Percentiles rank a stretch among this genome's conserved stretches.
These are phyloP conservation scores for Metschnikowia colocasiae DNA, from an alignment of 805 yeast species.

Conservation along the genomic window DNA sequence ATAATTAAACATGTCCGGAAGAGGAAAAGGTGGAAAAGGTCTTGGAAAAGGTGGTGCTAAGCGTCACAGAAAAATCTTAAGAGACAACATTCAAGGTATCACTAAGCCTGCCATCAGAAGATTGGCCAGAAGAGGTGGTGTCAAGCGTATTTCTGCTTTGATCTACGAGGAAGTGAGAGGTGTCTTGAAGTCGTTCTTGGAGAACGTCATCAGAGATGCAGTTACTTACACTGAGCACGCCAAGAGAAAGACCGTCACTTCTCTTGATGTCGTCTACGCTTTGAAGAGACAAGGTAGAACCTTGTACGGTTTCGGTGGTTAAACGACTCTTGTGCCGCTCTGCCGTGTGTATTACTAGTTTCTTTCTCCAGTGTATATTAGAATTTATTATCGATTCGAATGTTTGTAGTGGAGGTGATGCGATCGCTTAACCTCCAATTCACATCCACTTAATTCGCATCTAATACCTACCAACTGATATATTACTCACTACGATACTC, in stretches of 20 bases:
- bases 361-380: slow-evolving; percentile 22
- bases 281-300: slow-evolving; percentile 99
- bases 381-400: slow-evolving; percentile 20
- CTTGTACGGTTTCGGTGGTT: slow-evolving; percentile 99
- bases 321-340: slow-evolving; percentile 9
- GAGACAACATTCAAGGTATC: slow-evolving; percentile 99
- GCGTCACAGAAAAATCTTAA: slow-evolving; percentile 98
- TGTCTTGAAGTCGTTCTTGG: slow-evolving; percentile 92
- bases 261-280: slow-evolving; percentile 97
- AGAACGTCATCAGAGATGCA: slow-evolving; percentile 97
- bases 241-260: slow-evolving; percentile 99
- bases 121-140: slow-evolving; percentile 99
- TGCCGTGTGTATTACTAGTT: slow-evolving; percentile 21
- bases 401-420: background rate
- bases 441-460: too few relatives aligned
- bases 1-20: slow-evolving; percentile 78
- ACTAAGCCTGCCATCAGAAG: slow-evolving; percentile 99
- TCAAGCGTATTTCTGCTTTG: slow-evolving; percentile 98
- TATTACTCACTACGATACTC: background rate
- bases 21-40: slow-evolving; percentile 99
- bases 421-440: too few relatives aligned
- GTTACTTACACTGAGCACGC: slow-evolving; percentile 99
- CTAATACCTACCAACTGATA: too few relatives aligned
- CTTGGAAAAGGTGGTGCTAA: slow-evolving; percentile 99
- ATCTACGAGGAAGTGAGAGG: slow-evolving; percentile 99